A percentile compares a stretch with the other conserved stretches of the same genome.
phyloP scores from a whole-genome alignment of 371 early-diverging fungal genomes.

The Saksenaea vasiformis region DNA sequence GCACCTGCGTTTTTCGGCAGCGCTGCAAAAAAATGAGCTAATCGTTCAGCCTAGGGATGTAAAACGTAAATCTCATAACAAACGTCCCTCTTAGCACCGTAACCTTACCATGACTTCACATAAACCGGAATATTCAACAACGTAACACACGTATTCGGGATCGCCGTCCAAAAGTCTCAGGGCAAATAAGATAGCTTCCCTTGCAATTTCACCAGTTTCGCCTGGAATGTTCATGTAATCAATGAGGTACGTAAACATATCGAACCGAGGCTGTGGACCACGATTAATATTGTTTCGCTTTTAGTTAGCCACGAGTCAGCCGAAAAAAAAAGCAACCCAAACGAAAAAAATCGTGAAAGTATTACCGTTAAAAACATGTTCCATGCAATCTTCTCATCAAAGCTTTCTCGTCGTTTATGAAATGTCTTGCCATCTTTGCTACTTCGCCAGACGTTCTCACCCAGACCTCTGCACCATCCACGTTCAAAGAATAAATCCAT shows the following conservation, averaged over 20 bases:
- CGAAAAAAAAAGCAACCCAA: neutral
- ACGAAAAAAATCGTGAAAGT: neutral
- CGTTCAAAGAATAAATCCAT: slow-evolving; percentile 57
- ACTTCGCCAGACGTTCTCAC: slow-evolving; percentile 53
- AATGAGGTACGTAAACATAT: slow-evolving; percentile 51
- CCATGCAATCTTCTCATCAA: slow-evolving; percentile 53
- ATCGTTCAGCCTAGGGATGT: slow-evolving; percentile 40
- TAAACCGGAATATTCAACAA: slow-evolving; percentile 52
- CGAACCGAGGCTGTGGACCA: slow-evolving; percentile 45
- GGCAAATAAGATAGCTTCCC: slow-evolving; percentile 53
- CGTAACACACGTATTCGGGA: slow-evolving; percentile 54
- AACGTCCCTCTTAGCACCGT: too few relatives aligned
- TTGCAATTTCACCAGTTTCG: slow-evolving; percentile 55
- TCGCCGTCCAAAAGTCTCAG: slow-evolving; percentile 48
- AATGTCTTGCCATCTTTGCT: slow-evolving; percentile 45
- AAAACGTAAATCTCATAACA: neutral
- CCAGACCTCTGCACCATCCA: slow-evolving; percentile 54
- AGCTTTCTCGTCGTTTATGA: slow-evolving; percentile 42
- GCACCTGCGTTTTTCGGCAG: slow-evolving; percentile 49
- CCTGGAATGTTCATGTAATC: slow-evolving; percentile 58
- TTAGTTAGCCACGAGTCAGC: neutral
- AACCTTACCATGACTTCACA: slow-evolving; percentile 51
- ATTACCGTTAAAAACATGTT: slow-evolving; percentile 47
- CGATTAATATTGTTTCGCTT: neutral
- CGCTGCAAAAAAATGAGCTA: slow-evolving; percentile 41